A percentile compares a stretch with the other conserved stretches of the same genome.
phyloP scores from a whole-genome alignment of 2,329 filamentous ascomycete species.

The Eutypella sp. region DNA sequence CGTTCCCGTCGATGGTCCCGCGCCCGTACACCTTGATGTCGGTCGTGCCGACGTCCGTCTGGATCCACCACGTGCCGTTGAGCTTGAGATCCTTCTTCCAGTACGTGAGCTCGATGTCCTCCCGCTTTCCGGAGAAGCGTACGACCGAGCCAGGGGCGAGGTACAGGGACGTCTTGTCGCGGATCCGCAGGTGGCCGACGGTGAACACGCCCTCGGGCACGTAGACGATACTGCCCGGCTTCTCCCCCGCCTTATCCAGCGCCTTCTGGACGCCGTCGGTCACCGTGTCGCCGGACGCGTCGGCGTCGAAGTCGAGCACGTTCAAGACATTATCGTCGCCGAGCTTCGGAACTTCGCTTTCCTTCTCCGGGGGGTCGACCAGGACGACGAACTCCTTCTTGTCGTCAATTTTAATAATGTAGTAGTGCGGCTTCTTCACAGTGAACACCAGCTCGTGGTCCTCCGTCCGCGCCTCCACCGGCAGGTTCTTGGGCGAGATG shows the following conservation, averaged over 20 bases:
- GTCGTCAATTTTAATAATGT: not conserved
- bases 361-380: not conserved
- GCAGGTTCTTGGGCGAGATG: not conserved
- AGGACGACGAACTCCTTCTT: not conserved
- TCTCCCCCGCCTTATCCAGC: not conserved
- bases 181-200: not conserved
- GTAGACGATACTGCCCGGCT: not conserved
- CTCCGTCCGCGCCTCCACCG: not conserved
- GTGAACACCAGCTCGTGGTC: not conserved
- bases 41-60: not conserved
- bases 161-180: not conserved
- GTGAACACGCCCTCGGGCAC: not conserved
- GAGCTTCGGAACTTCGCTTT: not conserved
- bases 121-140: not conserved
- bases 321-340: not conserved
- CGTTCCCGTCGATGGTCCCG: not conserved
- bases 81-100: not conserved
- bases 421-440: not conserved
- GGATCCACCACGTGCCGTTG: not conserved
- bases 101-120: not conserved
- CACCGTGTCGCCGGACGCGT: not conserved
- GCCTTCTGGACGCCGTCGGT: not conserved
- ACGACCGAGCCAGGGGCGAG: not conserved
- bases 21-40: not conserved
- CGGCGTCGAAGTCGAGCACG: not conserved